These are phyloP conservation scores for Copromyces sp. DNA, from an alignment of 495 filamentous ascomycete genomes.

Conservation along the genomic window DNA sequence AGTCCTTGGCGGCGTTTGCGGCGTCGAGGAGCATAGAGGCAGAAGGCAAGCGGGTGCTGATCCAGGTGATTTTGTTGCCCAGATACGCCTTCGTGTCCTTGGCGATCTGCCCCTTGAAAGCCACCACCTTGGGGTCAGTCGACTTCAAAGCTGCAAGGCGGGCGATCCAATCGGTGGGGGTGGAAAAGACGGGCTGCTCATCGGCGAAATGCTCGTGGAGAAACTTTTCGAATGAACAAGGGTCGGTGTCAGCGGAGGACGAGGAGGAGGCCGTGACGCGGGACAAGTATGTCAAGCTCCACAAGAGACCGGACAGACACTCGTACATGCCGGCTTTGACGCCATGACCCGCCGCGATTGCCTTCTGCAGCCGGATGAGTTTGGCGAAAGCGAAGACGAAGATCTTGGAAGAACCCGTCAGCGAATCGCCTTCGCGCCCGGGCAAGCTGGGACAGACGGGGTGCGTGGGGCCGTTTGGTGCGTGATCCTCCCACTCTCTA, in stretches of 20 bases:
- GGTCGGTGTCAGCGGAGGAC: background rate
- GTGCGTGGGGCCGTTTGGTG: background rate
- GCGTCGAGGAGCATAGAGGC: background rate
- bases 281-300: background rate
- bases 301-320: background rate
- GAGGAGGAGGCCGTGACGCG: background rate
- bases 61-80: background rate
- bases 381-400: background rate
- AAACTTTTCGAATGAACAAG: background rate
- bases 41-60: background rate
- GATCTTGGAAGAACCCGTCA: background rate
- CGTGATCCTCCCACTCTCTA: background rate
- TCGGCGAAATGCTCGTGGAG: background rate
- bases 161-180: background rate
- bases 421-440: background rate
- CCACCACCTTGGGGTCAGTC: background rate
- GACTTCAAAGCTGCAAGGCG: background rate
- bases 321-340: background rate
- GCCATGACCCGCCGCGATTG: background rate
- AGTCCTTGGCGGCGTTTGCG: background rate
- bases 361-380: background rate
- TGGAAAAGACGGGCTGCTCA: background rate
- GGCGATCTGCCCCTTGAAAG: background rate
- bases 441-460: background rate
- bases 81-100: background rate